These are phyloP conservation scores for Lolium rigidum DNA, from an alignment of 176 grass and related monocot genomes.

Conservation along the genomic window DNA sequence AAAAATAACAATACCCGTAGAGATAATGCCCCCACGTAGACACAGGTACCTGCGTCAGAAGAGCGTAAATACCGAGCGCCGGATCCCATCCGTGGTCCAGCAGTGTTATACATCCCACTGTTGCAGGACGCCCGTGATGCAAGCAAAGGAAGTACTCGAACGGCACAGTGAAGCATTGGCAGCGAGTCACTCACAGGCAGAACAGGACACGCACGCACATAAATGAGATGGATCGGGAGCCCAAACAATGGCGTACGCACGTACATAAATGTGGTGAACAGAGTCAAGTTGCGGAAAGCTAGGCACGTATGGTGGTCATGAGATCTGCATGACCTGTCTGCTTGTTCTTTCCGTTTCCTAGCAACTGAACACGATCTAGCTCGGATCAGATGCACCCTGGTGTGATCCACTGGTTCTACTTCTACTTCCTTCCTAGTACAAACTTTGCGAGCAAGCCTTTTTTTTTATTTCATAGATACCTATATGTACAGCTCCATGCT, in stretches of 20 bases:
- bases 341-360: conserved; percentile 22
- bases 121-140: conserved; percentile 13
- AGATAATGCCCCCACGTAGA: background rate
- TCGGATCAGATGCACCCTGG: background rate
- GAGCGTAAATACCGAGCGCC: background rate
- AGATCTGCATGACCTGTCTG: conserved; percentile 14
- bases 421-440: background rate
- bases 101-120: background rate
- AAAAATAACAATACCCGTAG: no score
- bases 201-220: background rate
- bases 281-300: conserved; percentile 4
- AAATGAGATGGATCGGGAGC: conserved; percentile 3
- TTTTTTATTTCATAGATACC: background rate
- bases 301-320: background rate
- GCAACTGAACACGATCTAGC: background rate
- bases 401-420: background rate
- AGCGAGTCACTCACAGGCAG: conserved; percentile 11
- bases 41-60: background rate
- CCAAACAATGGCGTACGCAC: background rate
- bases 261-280: conserved; percentile 9
- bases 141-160: conserved; percentile 22
- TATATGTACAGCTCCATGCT: no score
- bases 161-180: background rate
- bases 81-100: conserved; percentile 23
- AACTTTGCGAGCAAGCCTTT: background rate